Evolutionary conservation across 2,329 filamentous ascomycete species (phyloP), one percentile per base, ranked within the genome.

Genomic region (Pseudogymnoascus sp.): DNA sequence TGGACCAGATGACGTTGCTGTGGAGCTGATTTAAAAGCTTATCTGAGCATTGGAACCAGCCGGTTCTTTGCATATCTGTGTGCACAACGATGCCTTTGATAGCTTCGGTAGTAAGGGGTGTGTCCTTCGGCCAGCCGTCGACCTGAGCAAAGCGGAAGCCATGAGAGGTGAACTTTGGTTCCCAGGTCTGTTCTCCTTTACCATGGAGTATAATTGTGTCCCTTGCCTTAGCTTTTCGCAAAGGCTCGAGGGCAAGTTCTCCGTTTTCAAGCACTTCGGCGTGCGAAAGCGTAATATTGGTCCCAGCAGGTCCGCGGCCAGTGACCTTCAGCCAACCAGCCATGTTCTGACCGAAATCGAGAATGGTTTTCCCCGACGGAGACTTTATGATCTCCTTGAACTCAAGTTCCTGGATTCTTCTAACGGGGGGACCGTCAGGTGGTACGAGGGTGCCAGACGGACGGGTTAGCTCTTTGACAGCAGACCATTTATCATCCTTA

Each of bases 231-330:
- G 76, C 76, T 10, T 62, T 62, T 15, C 76, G 70, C 1, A 79
- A 68, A 1, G 77, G 76, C 15, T 76, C 70, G 15, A 69, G 74
- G 80, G 71, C 69, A 37, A 81, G 68, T 74, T 82, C 75, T 59
- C 76, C 72, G 64, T 79, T 63, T 63, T 85, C 81, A 3, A 86
- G 74, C 10, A 83, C 82, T 69, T 86, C 83, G 0, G 82, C 79
- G 68, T 86, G 83, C 0, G 70, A 71, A 13, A 86, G 72, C 2
- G 72, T 76, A 19, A 85, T 76, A 9, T 71, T 74, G 2, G 76
- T 73, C 1, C 77, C 78, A 3, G 69, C 68, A 0, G 74, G 71
- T 0, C 75, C 78, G 38, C 67, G 67, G 1, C 79, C 68, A 0
- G 71, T 79, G 76, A 79, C 62, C 2, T 67, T 65, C 1, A 78